A percentile compares a stretch with the other conserved stretches of the same genome.
phyloP scores from a whole-genome alignment of 352 stramenopile species.

The Pythium grandisporangium region DNA sequence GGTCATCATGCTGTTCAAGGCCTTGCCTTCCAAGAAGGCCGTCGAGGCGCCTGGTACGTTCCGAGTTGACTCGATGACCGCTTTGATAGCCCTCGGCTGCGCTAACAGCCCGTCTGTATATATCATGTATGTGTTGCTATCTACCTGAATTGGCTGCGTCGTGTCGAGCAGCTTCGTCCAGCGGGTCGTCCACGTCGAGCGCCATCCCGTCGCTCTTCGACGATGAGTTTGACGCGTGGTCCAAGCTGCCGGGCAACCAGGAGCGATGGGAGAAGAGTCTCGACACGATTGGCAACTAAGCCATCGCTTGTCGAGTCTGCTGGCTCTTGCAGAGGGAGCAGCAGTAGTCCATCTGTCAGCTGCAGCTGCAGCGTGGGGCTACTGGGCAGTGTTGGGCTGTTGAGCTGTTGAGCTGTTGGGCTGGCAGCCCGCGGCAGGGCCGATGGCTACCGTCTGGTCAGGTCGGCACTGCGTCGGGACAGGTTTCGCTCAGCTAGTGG shows the following conservation, averaged over 20 bases:
- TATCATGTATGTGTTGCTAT: slow-evolving; percentile 3
- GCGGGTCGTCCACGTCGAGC: slow-evolving; percentile 26
- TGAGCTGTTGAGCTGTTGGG: no score
- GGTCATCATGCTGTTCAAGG: slow-evolving; percentile 77
- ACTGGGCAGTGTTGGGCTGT: no score
- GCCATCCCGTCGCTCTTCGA: slow-evolving; percentile 77
- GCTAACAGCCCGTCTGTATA: not conserved
- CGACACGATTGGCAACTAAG: slow-evolving; percentile 77
- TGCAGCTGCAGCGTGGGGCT: no score
- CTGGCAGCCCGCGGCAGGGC: no score
- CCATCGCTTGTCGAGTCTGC: no score
- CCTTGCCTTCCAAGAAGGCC: slow-evolving; percentile 75
- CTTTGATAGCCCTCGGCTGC: no score
- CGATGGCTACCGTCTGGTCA: no score
- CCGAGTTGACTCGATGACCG: not conserved
- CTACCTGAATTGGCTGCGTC: no score
- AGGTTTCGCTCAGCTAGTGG: no score
- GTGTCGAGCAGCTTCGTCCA: slow-evolving; percentile 25
- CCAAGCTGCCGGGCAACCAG: slow-evolving; percentile 75
- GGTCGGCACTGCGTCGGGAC: no score
- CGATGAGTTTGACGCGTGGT: slow-evolving; percentile 83
- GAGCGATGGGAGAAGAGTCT: slow-evolving; percentile 86
- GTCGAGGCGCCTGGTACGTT: slow-evolving; percentile 37
- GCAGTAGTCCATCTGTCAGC: no score
- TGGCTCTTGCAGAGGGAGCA: no score